Conservation (phyloP, 805 yeast species). For the Teunomyces gatunensis region DNA sequence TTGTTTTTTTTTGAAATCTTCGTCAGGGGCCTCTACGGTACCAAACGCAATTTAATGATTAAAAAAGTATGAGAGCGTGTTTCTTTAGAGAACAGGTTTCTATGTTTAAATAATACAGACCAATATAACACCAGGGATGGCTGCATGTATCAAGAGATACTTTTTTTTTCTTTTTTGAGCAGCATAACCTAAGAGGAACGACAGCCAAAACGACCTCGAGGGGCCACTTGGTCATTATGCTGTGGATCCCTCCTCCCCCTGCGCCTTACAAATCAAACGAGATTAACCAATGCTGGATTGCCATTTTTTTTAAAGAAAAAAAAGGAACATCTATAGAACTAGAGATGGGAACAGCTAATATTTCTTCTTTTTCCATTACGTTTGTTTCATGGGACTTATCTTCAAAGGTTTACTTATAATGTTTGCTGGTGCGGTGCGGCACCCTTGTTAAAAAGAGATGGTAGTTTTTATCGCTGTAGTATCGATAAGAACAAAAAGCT, state of each 20-base stretch:
- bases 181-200: background rate
- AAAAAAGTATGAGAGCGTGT: too few relatives aligned
- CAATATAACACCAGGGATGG: too few relatives aligned
- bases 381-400: background rate
- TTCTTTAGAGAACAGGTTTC: too few relatives aligned
- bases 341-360: background rate
- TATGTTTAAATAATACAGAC: too few relatives aligned
- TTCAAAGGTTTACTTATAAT: background rate
- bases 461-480: slow-evolving; percentile 2
- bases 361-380: background rate
- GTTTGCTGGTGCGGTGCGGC: background rate
- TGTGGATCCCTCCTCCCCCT: background rate
- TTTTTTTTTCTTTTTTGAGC: background rate
- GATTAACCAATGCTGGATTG: too few relatives aligned
- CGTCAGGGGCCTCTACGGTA: background rate
- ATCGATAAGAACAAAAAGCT: background rate
- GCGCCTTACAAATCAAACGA: background rate
- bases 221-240: background rate
- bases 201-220: background rate
- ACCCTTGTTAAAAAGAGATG: too few relatives aligned
- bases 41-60: too few relatives aligned
- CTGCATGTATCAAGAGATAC: background rate
- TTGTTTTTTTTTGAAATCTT: background rate
- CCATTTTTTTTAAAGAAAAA: background rate
- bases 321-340: background rate